Percentiles rank a stretch among this genome's conserved stretches.
Evolutionary conservation across 1,139 yeast genomes (phyloP).

Genomic region (Debaryomyces sp.): DNA sequence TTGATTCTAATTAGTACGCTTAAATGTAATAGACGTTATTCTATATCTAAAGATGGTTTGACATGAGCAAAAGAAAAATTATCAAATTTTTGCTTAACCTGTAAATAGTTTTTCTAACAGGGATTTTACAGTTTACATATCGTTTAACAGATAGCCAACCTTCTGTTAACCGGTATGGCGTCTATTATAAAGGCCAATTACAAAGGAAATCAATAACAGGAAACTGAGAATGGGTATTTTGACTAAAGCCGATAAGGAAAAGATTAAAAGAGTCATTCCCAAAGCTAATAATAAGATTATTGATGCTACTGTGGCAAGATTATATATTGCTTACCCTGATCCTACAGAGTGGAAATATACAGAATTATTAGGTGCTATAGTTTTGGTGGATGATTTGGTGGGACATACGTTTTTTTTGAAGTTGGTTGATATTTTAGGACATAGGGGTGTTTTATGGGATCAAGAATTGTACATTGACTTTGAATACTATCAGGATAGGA

Average conservation of each 20-base stretch:
- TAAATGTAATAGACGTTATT: neutral
- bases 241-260: conserved; percentile 76
- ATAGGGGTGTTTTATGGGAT: conserved; percentile 92
- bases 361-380: conserved; percentile 85
- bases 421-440: conserved; percentile 80
- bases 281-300: conserved; percentile 84
- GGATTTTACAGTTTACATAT: conserved; percentile 1
- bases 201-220: neutral
- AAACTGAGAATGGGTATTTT: conserved; percentile 54
- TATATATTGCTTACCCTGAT: conserved; percentile 89
- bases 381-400: conserved; percentile 85
- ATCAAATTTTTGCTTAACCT: neutral
- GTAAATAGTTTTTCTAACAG: neutral
- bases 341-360: conserved; percentile 83
- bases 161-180: neutral
- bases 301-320: conserved; percentile 87
- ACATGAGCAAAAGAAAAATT: neutral
- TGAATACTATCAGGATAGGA: conserved; percentile 88
- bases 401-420: conserved; percentile 93
- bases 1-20: neutral
- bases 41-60: neutral
- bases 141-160: neutral
- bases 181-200: neutral
- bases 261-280: conserved; percentile 85
- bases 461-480: conserved; percentile 90